A percentile compares a stretch with the other conserved stretches of the same genome.
phyloP scores from a whole-genome alignment of 1,284 basidiomycete genomes.

The Tremellales sp. region DNA sequence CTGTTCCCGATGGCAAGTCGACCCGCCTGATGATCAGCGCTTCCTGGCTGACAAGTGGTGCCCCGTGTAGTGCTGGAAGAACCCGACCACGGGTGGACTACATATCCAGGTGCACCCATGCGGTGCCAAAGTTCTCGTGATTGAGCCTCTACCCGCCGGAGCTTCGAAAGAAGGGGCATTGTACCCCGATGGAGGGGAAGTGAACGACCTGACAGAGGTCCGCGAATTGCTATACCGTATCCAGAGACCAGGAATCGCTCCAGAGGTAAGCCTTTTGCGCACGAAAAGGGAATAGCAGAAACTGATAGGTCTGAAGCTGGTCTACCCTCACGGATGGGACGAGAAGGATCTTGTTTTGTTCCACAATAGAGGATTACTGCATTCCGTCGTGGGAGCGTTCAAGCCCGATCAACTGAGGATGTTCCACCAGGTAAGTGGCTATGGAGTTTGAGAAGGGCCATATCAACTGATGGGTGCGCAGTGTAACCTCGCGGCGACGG shows the following conservation, averaged over 20 bases:
- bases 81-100: slow-evolving; percentile 67
- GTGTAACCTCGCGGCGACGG: slow-evolving; percentile 74
- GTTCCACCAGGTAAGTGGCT: slow-evolving; percentile 61
- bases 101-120: slow-evolving; percentile 76
- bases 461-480: slow-evolving; percentile 18
- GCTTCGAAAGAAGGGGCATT: slow-evolving; percentile 49
- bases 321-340: slow-evolving; percentile 57
- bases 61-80: slow-evolving; percentile 67
- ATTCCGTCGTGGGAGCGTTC: slow-evolving; percentile 73
- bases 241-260: slow-evolving; percentile 75
- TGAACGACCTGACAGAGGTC: slow-evolving; percentile 66
- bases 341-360: slow-evolving; percentile 65
- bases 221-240: slow-evolving; percentile 70
- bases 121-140: slow-evolving; percentile 56
- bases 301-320: slow-evolving; percentile 17
- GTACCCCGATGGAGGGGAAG: slow-evolving; percentile 68
- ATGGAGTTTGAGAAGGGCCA: not conserved
- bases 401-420: slow-evolving; percentile 63
- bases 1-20: slow-evolving; percentile 61
- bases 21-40: not conserved
- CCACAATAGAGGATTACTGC: slow-evolving; percentile 70
- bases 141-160: slow-evolving; percentile 61
- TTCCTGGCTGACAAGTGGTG: not conserved
- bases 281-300: not conserved
- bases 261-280: slow-evolving; percentile 46